Base-by-base conservation (phyloP, 805 yeast species). In the Candida boleticola region DNA sequence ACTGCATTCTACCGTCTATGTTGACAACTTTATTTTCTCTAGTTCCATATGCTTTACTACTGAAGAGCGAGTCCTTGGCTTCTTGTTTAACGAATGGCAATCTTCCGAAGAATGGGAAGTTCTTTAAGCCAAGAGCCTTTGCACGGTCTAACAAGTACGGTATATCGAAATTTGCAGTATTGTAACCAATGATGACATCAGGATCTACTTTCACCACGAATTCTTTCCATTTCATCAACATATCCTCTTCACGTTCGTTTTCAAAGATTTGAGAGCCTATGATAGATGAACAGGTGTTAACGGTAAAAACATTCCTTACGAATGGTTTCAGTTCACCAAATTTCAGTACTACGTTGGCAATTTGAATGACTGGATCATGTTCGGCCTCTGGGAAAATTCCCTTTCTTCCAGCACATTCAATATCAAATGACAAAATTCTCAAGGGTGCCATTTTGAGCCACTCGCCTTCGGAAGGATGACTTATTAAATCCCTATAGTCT, bases 341-440 rank as follows among this genome's bases (percentile, higher is more conserved):
- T 39, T 79, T 71, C 54, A 88, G 83, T 2, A 92, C 95, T 22
- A 93, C 97, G 57, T 89, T 92, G 4, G 99, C 99, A 48, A 93
- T 95, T 64, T 95, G 99, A 57, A 93, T 93, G 7, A 93, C 96
- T 0, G 97, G 85, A 67, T 93, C 99, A 36, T 80, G 76, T 47
- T 85, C 85, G 1, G 99, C 84, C 57, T 93, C 99, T 1, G 99
- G 99, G 61, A 93, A 93, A 10, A 93, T 77, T 41, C 99, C 99
- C 50, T 88, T 85, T 64, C 99, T 80, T 35, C 99, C 99, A 3
- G 99, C 93, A 76, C 99, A 93, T 64, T 93, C 99, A 47, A 93
- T 93, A 73, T 93, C 99, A 61, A 93, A 92, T 9, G 97, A 89
- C 51, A 93, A 70, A 37, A 93, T 82, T 55, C 99, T 83, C 45